Percentiles rank a stretch among this genome's conserved stretches.
Evolutionary conservation across 768 basidiomycete species (phyloP).

Genomic region (Gloeostereum incarnatum): DNA sequence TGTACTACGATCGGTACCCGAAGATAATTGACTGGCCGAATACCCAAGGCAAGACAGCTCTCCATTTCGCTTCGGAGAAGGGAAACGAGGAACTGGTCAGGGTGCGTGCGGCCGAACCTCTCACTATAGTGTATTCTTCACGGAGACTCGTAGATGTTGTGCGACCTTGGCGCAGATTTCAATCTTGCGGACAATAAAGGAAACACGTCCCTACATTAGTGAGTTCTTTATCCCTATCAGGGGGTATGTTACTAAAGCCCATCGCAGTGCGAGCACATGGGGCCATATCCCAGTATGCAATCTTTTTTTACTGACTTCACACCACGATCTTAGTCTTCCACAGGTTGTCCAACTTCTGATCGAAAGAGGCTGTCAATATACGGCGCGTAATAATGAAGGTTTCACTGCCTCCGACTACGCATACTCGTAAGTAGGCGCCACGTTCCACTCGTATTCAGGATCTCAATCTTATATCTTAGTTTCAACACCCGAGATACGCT

Average conservation of each 20-base stretch:
- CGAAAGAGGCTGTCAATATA: constrained; percentile 79
- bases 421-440: constrained; percentile 53
- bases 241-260: constrained; percentile 4
- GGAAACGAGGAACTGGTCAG: constrained; percentile 87
- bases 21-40: constrained; percentile 92
- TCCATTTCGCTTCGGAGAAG: constrained; percentile 81
- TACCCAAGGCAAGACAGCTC: constrained; percentile 78
- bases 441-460: neutral
- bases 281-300: constrained; percentile 60
- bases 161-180: constrained; percentile 84
- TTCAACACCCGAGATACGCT: constrained; percentile 68
- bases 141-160: constrained; percentile 58
- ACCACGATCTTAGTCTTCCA: constrained; percentile 3
- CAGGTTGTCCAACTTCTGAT: constrained; percentile 82
- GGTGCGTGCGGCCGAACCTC: constrained; percentile 37
- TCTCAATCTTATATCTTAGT: constrained; percentile 23
- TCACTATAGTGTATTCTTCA: constrained; percentile 8
- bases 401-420: constrained; percentile 93
- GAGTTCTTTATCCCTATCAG: constrained; percentile 18
- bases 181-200: constrained; percentile 88
- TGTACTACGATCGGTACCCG: constrained; percentile 82
- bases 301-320: constrained; percentile 2
- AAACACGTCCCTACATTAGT: constrained; percentile 92
- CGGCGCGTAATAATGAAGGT: constrained; percentile 81
- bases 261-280: constrained; percentile 75